Evolutionary conservation across 1,284 basidiomycete genomes (phyloP), one percentile per base, ranked within the genome.

Genomic region (Cutaneotrichosporon sp.): DNA sequence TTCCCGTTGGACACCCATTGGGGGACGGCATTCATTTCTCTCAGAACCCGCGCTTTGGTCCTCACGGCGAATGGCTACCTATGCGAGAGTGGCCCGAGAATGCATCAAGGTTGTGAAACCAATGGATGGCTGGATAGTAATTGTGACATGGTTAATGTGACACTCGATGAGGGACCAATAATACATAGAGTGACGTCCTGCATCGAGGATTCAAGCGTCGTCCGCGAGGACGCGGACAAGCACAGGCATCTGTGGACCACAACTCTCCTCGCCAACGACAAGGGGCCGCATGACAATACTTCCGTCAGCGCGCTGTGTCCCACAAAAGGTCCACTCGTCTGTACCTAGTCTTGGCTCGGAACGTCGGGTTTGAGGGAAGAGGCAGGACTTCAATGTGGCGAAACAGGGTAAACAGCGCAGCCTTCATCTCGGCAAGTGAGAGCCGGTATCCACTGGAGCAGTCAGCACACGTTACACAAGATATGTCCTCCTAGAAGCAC

Each of bases 341-440:
- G n/a, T n/a, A 68, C 68, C 64, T 49, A 10, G 42, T 49, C 11
- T 12, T 24, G 33, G 31, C 38, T 29, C 25, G 32, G n/a, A 58
- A 26, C 3, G 7, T 2, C 12, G 66, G 41, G 53, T 67, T 70
- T 68, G 49, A 65, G 60, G 47, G 60, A 3, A 80, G 75, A 25
- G 81, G 72, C 38, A 79, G 77, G 50, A 84, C 82, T 46, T 79
- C 77, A 51, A 84, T 82, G 1, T 76, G 75, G 14, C 81, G 76
- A 2, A 84, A 63, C 14, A 84, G 73, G 0, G 80, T 78, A 61
- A 82, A 84, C 7, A 84, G 57, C 7, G 84, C 71, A 0, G 79
- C 80, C 64, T 84, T 84, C 70, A 80, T 82, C 64, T 88, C 84
- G 24, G 79, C 78, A 41, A 88, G 62, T 7, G 85, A 84, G 62